phyloP scores from a whole-genome alignment of 1,139 yeast genomes.

The Pneumocystis oryctolagi region DNA sequence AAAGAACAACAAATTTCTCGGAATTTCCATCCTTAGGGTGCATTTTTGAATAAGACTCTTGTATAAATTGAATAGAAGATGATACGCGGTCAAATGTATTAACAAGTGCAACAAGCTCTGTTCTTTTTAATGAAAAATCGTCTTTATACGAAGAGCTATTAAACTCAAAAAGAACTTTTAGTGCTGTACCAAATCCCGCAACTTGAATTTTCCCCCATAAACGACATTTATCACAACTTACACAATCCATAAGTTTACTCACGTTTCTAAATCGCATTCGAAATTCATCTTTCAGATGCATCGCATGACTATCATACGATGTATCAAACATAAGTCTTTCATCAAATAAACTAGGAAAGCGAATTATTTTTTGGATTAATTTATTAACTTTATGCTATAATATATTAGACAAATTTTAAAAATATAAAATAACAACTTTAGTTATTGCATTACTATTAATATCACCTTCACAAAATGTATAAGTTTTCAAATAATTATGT shows the following conservation, averaged over 20 bases:
- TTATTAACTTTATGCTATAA: neutral
- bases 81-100: constrained; percentile 88
- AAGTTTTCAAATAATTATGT: constrained; percentile 33
- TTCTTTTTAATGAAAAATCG: constrained; percentile 34
- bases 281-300: constrained; percentile 55
- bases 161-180: constrained; percentile 74
- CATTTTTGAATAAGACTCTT: constrained; percentile 33
- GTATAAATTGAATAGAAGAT: constrained; percentile 63
- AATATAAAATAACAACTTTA: neutral
- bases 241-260: constrained; percentile 91
- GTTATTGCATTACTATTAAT: constrained; percentile 14
- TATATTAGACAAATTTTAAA: neutral
- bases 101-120: constrained; percentile 76
- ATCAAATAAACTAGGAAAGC: constrained; percentile 39
- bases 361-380: constrained; percentile 23
- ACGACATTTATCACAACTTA: constrained; percentile 93
- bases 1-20: neutral
- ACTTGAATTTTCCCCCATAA: constrained; percentile 97
- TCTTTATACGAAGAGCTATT: constrained; percentile 25
- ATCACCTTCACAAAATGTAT: constrained; percentile 36
- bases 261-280: constrained; percentile 75
- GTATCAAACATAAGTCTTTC: constrained; percentile 35
- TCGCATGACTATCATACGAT: constrained; percentile 13
- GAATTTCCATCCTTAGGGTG: neutral
- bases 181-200: constrained; percentile 91